Base-by-base conservation (phyloP, 306 rosid genomes). In the Fragaria ananassa region DNA sequence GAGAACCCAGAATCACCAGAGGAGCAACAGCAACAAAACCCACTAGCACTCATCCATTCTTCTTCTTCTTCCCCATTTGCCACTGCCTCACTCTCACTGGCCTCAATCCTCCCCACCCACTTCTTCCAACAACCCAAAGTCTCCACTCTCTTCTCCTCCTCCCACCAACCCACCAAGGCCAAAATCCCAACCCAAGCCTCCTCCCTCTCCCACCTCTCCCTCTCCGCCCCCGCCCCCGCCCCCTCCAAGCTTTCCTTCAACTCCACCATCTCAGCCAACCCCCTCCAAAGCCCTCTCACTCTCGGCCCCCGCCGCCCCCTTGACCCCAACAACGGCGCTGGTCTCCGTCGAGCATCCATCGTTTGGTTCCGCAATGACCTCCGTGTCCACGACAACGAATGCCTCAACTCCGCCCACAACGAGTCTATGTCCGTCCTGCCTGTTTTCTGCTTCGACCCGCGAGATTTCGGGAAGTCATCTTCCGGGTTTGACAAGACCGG, bases 321-420 rank as follows among this genome's bases (percentile, higher is more conserved):
- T 4, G 94, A 96, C 68, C 99, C 98, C 44, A 89, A 91, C 72
- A 83, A 87, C 68, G 93, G 89, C 18, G 97, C 97, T 34, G 99
- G 88, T 1, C 67, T 86, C 69, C 98, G 99, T 46, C 93, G 99
- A 60, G 87, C 93, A 44, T 71, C 98, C 70, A 81, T 96, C 46
- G 89, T 93, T 10, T 96, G 97, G 99, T 90, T 95, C 86, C 97
- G 99, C 67, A 89, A 90, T 31, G 99, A 95, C 81, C 86, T 95
- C 60, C 93, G 99, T 3, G 81, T 92, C 82, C 88, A 80, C 76
- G 99, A 95, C 68, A 95, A 95, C 67, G 99, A 95, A 63, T 80
- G 85, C 84, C 91, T 95, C 76, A 81, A 87, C 80, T 64, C 90
- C 2, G 99, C 99, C 21, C 82, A 86, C 85, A 84, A 83, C 58